Percentiles rank a stretch among this genome's conserved stretches.
phyloP scores from a whole-genome alignment of 192 early-diverging fungal species.

The Podila epigama region DNA sequence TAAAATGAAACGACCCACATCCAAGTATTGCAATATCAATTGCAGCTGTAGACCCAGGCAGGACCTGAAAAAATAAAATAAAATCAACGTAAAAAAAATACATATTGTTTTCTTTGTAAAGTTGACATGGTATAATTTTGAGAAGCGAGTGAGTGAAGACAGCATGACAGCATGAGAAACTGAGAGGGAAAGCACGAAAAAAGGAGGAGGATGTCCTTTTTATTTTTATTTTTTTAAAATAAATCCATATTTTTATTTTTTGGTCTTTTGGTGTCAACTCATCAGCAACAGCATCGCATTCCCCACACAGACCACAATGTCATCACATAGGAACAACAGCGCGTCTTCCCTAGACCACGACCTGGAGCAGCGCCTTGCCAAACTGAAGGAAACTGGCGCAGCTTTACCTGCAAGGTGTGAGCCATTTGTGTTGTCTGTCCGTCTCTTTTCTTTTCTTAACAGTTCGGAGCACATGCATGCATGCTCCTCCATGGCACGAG shows the following conservation, averaged over 20 bases:
- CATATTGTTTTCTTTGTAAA: background rate
- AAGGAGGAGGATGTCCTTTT: too few relatives aligned
- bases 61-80: background rate
- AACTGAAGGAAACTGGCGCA: conserved; percentile 19
- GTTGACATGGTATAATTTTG: background rate
- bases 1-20: background rate
- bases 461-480: background rate
- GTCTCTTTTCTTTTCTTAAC: background rate
- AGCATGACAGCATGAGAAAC: background rate
- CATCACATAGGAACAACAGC: background rate
- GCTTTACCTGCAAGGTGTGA: conserved; percentile 21
- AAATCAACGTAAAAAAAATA: background rate
- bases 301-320: background rate
- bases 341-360: conserved; percentile 9
- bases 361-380: conserved; percentile 24
- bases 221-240: too few relatives aligned
- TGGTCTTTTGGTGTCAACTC: background rate
- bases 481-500: too few relatives aligned
- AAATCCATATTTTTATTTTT: background rate
- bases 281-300: background rate
- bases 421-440: background rate
- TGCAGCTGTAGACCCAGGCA: background rate
- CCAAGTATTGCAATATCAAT: background rate
- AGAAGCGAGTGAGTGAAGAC: background rate
- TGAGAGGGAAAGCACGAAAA: background rate